Base-by-base conservation (phyloP, 73 alveolate species). In the Durusdinium trenchii region DNA sequence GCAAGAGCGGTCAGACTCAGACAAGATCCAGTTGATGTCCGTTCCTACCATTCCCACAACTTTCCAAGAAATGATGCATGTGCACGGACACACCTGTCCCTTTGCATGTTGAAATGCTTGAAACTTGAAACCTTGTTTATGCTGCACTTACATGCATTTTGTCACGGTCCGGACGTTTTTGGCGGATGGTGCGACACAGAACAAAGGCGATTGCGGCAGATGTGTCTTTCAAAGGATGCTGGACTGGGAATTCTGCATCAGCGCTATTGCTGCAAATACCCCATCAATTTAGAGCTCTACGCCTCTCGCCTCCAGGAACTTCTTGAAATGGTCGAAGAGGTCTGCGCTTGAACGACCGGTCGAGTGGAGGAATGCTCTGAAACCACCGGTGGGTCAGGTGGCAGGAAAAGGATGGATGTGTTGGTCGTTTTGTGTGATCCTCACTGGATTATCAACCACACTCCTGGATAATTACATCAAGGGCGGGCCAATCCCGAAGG, bases 191-290 rank as follows among this genome's bases (percentile, higher is more conserved):
- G n/a, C n/a, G n/a, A n/a, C n/a, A n/a, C n/a, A n/a, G n/a, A n/a
- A n/a, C n/a, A n/a, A n/a, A 87, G 95, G 96, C 96, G n/a, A 2
- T 75, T 90, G 42, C 96, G 96, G 43, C 76, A 42, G 96, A 47
- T 91, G 76, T 91, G 98, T 54, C 45, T 91, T 73, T 43, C 57
- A 60, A 91, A 78, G n/a, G 98, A 91, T n/a, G 30, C 84, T 52
- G 57, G 98, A 23, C 89, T 91, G 76, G 90, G 54, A 36, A 69
- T 91, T 30, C 76, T 91, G 10, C 98, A 91, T 52, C 84, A 57
- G 30, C 48, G 78, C 90, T 91, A 91, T 46, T 26, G 90, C 75
- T 69, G 50, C 69, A 20, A 52, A 50, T 48, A 51, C 51, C 73
- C 75, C 6, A 28, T 51, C 38, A 84, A 51, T 20, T 36, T 35